Percentiles rank a stretch among this genome's conserved stretches.
These are phyloP conservation scores for Ophiostoma sp. DNA, from an alignment of 2,329 filamentous ascomycete genomes.

Conservation along the genomic window DNA sequence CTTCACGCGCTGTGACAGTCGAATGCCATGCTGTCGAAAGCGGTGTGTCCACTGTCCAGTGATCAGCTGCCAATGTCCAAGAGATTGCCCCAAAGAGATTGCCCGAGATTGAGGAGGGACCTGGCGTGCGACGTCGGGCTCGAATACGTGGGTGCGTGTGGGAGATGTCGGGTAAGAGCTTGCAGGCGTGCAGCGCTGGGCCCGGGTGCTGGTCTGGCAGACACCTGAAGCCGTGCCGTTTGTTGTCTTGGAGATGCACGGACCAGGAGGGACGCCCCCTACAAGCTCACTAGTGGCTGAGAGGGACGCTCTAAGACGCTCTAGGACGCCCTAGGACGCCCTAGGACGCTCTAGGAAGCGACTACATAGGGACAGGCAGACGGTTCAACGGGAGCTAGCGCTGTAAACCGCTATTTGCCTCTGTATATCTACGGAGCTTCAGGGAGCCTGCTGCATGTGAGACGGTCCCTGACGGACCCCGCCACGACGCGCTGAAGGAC, in stretches of 20 bases:
- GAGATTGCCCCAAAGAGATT: not conserved
- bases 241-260: constrained; percentile 15
- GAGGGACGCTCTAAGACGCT: not conserved
- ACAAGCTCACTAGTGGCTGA: constrained; percentile 2
- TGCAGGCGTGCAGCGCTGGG: not conserved
- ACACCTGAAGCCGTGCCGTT: constrained; percentile 7
- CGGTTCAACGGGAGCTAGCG: constrained; percentile 10
- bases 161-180: not conserved
- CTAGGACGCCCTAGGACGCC: no score
- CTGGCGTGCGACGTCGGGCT: not conserved
- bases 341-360: no score
- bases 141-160: not conserved
- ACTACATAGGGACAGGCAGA: constrained; percentile 4
- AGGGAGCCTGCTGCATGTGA: not conserved
- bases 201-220: no score
- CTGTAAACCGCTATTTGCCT: constrained; percentile 8
- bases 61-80: constrained; percentile 3
- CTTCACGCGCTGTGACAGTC: not conserved
- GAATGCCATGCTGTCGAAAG: not conserved
- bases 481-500: not conserved
- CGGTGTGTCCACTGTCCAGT: constrained; percentile 1
- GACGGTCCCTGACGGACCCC: not conserved
- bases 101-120: not conserved
- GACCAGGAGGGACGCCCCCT: constrained; percentile 6
- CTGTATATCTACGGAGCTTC: not conserved